Conservation (phyloP, 2,329 filamentous ascomycete species). For the Colletotrichum sublineola region DNA sequence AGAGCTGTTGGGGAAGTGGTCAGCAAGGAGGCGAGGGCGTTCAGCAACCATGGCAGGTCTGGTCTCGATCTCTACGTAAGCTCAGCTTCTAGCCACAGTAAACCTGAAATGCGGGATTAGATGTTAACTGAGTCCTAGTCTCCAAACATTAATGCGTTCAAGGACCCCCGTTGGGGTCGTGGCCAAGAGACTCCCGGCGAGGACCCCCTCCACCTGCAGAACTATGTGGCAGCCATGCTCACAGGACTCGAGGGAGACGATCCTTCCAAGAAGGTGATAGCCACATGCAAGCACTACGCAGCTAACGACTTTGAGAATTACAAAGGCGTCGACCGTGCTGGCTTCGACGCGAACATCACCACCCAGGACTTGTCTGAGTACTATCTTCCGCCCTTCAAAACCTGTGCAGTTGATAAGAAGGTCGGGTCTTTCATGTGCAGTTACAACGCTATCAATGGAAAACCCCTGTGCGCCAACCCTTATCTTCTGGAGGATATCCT, state of each 20-base stretch:
- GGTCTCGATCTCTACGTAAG: conserved; percentile 68
- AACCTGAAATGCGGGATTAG: too few species aligned
- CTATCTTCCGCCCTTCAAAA: conserved; percentile 75
- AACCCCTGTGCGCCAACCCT: conserved; percentile 72
- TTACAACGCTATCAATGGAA: conserved; percentile 75
- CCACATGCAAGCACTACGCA: conserved; percentile 72
- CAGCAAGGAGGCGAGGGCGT: conserved; percentile 73
- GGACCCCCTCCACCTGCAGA: conserved; percentile 63
- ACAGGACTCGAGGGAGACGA: conserved; percentile 62
- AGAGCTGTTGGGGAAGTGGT: conserved; percentile 67
- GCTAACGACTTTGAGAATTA: conserved; percentile 69
- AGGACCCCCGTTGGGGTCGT: conserved; percentile 73
- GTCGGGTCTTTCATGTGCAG: conserved; percentile 73
- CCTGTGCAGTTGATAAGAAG: conserved; percentile 70
- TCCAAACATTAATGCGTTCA: conserved; percentile 76
- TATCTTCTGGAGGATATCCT: conserved; percentile 75
- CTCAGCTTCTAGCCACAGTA: neutral
- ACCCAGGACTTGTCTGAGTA: conserved; percentile 76
- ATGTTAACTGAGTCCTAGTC: conserved; percentile 51
- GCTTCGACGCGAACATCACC: conserved; percentile 68
- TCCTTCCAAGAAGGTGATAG: conserved; percentile 57
- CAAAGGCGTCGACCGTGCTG: conserved; percentile 58
- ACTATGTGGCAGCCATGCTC: conserved; percentile 66
- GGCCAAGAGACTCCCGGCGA: conserved; percentile 73
- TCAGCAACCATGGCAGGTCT: conserved; percentile 70